These are phyloP conservation scores for Neoascochyta sp. DNA, from an alignment of 2,329 filamentous ascomycete genomes.

Conservation along the genomic window DNA sequence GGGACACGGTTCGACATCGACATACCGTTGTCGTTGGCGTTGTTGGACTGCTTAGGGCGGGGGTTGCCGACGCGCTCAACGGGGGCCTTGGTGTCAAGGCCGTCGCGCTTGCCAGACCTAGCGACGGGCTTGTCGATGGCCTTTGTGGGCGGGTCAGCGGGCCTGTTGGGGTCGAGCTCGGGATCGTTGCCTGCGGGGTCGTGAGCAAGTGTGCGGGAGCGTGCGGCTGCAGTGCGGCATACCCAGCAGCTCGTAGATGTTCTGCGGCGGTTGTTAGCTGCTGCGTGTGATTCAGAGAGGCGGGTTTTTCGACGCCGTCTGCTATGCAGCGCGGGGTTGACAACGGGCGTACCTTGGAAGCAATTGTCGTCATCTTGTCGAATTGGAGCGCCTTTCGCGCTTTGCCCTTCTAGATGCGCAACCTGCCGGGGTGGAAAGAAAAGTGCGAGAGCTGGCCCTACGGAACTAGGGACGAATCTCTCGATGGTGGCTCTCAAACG, in stretches of 20 bases:
- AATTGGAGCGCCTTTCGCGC: conserved; percentile 46
- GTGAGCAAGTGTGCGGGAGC: conserved; percentile 17
- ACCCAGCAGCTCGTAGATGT: conserved; percentile 98
- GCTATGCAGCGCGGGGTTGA: conserved; percentile 8
- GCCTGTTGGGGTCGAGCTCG: conserved; percentile 69
- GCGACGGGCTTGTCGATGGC: conserved; percentile 78
- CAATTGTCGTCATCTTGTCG: conserved; percentile 42
- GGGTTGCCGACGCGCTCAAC: conserved; percentile 32
- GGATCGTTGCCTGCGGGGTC: conserved; percentile 60
- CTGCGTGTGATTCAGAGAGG: no score
- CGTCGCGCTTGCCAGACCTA: conserved; percentile 83
- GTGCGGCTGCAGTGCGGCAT: conserved; percentile 39
- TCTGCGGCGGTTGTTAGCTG: conserved; percentile 57
- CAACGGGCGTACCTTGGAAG: conserved; percentile 41
- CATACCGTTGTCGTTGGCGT: conserved; percentile 86
- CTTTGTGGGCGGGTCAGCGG: conserved; percentile 75
- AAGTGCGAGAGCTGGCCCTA: conserved; percentile 40
- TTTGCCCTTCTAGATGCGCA: conserved; percentile 43
- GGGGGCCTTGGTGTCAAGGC: conserved; percentile 61
- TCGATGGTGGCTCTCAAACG: conserved; percentile 30
- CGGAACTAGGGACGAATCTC: conserved; percentile 38
- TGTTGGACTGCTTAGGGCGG: conserved; percentile 48
- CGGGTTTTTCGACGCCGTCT: no score
- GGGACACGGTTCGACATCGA: no score
- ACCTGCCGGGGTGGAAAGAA: conserved; percentile 32